Evolutionary conservation across 495 filamentous ascomycete genomes (phyloP).

Genomic region (Viridothelium virens): DNA sequence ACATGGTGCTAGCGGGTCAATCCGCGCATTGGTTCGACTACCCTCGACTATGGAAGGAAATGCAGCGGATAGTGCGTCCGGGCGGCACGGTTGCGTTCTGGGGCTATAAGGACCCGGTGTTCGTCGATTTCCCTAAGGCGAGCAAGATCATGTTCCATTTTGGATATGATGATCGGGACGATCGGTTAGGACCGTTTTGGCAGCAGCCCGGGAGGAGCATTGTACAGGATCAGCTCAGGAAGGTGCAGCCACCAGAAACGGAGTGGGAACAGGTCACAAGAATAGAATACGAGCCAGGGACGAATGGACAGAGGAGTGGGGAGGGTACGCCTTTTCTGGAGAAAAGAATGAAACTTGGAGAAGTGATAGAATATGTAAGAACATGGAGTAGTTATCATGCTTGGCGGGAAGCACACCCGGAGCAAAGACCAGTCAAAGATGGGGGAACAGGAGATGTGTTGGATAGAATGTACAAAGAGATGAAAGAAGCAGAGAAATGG

Average conservation of each 20-base stretch:
- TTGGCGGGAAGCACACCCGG: slow-evolving; percentile 47
- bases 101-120: slow-evolving; percentile 55
- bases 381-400: slow-evolving; percentile 50
- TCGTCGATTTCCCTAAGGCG: slow-evolving; percentile 43
- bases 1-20: slow-evolving; percentile 53
- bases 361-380: slow-evolving; percentile 47
- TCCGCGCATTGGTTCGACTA: slow-evolving; percentile 62
- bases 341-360: slow-evolving; percentile 46
- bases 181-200: slow-evolving; percentile 51
- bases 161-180: slow-evolving; percentile 21
- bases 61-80: slow-evolving; percentile 44
- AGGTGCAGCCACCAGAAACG: slow-evolving; percentile 41
- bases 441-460: slow-evolving; percentile 46
- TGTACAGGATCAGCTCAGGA: slow-evolving; percentile 42
- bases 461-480: slow-evolving; percentile 49
- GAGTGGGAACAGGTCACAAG: slow-evolving; percentile 47
- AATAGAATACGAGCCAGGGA: slow-evolving; percentile 50
- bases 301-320: slow-evolving; percentile 30
- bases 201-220: slow-evolving; percentile 50
- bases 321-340: slow-evolving; percentile 45
- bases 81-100: slow-evolving; percentile 54
- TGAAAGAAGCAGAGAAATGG: slow-evolving; percentile 45
- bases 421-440: slow-evolving; percentile 38
- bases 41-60: slow-evolving; percentile 44
- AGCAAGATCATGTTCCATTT: slow-evolving; percentile 30